Conservation (phyloP, 2,329 filamentous ascomycete species). For the Gaeumannomyces tritici region DNA sequence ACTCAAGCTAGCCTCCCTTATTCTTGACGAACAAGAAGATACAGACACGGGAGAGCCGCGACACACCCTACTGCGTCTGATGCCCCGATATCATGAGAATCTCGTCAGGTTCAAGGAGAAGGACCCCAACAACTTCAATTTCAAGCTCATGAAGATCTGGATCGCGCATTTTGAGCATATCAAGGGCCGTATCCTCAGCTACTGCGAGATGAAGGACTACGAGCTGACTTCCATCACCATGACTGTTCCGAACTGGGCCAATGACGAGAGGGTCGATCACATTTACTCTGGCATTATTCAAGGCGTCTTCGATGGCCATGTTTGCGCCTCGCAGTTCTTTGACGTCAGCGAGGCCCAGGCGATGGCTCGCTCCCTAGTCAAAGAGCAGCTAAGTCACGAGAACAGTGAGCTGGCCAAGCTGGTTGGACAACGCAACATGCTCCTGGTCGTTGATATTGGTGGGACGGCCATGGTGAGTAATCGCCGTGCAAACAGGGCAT, state of each 20-base stretch:
- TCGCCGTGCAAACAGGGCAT: no score
- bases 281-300: background rate
- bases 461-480: background rate
- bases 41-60: background rate
- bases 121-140: background rate
- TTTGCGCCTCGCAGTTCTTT: background rate
- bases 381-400: background rate
- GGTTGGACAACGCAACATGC: background rate
- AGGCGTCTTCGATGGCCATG: background rate
- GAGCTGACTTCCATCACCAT: background rate
- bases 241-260: background rate
- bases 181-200: background rate
- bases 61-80: background rate
- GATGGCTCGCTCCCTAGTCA: background rate
- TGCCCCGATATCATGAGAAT: background rate
- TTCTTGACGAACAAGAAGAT: background rate
- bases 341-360: background rate
- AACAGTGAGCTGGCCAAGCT: background rate
- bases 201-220: background rate
- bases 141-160: background rate
- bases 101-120: background rate
- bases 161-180: background rate
- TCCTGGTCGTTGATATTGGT: background rate
- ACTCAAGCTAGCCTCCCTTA: background rate
- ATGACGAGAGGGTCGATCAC: background rate